Evolutionary conservation across 2,329 filamentous ascomycete species (phyloP), one percentile per base, ranked within the genome.

Genomic region (Coniochaeta ligniaria): DNA sequence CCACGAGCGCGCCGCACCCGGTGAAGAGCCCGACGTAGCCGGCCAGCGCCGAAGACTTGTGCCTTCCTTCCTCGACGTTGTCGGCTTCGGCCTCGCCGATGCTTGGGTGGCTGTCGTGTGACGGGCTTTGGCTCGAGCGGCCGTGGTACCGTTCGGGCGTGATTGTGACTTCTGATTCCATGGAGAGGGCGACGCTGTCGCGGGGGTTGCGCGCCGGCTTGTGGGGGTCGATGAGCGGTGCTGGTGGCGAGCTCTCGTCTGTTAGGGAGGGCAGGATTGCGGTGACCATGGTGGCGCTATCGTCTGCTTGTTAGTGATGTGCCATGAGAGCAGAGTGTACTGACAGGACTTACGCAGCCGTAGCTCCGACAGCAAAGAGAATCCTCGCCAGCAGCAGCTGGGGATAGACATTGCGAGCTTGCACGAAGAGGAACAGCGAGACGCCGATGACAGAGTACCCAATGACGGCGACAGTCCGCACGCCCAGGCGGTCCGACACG

Each of bases 11-110:
- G 62, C 95, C 95, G 68, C 91, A 91, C 26, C 95, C 95, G 8
- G 95, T 96, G 71, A 96, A 96, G 61, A 96, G 79, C 5, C 95
- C 95, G 6, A 99, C 95, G 58, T 93, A 86, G 0, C 95, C 95
- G 17, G 95, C 94, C 28, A 99, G 82, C 20, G 80, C 78, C 1
- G 82, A 80, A 1, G 83, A 80, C 63, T 82, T 82, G n/a, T 75
- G 74, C 17, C 67, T 66, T 31, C 60, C 67, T n/a, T 61, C 54
- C 33, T 16, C 65, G 54, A 56, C 31, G 28, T 20, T 20, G 9
- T 71, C 66, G 65, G 68, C 43, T 63, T 65, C 50, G 56, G 59
- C 58, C 54, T 65, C 57, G 7, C 57, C 58, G 24, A 31, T n/a
- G 26, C 47, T 52, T 12, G 47, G 5, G 14, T 52, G 22, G 28